phyloP scores from a whole-genome alignment of 139 green algal genomes.

The Auxenochlorella protothecoides region DNA sequence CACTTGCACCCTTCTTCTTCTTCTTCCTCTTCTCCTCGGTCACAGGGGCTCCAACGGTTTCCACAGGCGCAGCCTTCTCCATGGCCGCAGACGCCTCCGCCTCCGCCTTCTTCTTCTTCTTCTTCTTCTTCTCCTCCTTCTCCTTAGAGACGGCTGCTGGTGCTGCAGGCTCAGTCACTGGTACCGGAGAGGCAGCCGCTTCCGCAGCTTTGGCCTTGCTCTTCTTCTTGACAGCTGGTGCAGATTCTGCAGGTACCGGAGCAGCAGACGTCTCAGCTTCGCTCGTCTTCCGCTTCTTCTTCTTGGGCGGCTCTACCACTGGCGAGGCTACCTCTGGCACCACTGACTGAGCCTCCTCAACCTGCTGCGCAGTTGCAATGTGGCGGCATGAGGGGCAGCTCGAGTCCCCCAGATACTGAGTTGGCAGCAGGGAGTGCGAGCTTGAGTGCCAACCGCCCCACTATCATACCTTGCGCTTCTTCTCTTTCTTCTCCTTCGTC shows the following conservation, averaged over 20 bases:
- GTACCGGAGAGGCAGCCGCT: no score
- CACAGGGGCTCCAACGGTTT: no score
- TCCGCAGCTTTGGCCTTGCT: neutral
- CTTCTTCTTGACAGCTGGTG: conserved; percentile 6
- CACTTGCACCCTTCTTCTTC: neutral
- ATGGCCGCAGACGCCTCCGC: neutral
- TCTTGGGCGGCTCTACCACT: conserved; percentile 1
- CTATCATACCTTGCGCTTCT: neutral
- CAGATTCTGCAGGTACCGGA: neutral
- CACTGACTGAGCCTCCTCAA: conserved; percentile 7
- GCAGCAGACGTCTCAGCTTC: conserved; percentile 10
- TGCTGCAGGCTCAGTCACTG: no score
- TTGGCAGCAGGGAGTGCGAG: no score
- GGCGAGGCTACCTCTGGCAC: conserved; percentile 1
- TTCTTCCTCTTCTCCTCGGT: no score
- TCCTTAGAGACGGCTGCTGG: no score
- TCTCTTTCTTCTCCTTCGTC: conserved; percentile 5
- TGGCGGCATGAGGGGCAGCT: neutral
- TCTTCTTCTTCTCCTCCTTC: conserved; percentile 13
- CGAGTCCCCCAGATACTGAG: no score
- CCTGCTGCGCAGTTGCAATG: neutral
- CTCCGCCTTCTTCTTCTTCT: conserved; percentile 15
- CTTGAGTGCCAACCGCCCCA: neutral
- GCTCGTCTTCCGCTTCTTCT: conserved; percentile 21
- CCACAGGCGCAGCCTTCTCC: conserved; percentile 1